These are phyloP conservation scores for Microstegium vimineum DNA, from an alignment of 176 grass and related monocot species.

Conservation along the genomic window DNA sequence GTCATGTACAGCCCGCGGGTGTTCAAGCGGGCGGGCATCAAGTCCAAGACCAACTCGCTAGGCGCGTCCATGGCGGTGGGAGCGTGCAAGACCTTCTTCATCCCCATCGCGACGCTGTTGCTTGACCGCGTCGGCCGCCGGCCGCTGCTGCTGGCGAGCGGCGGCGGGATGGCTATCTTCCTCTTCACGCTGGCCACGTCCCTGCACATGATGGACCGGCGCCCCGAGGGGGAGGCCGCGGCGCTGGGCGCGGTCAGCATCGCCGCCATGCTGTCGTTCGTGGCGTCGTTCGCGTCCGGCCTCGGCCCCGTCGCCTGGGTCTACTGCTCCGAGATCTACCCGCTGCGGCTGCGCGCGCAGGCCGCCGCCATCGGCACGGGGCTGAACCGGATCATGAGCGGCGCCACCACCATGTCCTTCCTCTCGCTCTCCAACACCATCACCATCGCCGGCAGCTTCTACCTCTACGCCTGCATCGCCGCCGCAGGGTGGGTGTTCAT, in stretches of 20 bases:
- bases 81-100: constrained; percentile 78
- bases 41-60: constrained; percentile 48
- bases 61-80: constrained; percentile 74
- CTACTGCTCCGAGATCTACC: constrained; percentile 92
- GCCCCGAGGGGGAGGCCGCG: constrained; percentile 28
- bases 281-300: constrained; percentile 72
- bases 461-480: constrained; percentile 62
- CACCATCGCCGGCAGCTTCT: constrained; percentile 80
- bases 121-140: constrained; percentile 79
- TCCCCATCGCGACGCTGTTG: constrained; percentile 63
- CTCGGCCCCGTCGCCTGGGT: constrained; percentile 79
- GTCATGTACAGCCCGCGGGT: constrained; percentile 83
- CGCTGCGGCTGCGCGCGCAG: constrained; percentile 70
- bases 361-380: constrained; percentile 70
- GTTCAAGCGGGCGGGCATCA: constrained; percentile 64
- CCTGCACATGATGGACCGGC: constrained; percentile 41
- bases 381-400: constrained; percentile 76
- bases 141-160: constrained; percentile 69
- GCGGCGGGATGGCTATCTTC: constrained; percentile 76
- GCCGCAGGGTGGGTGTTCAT: constrained; percentile 66
- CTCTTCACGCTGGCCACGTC: constrained; percentile 54
- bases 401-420: constrained; percentile 81
- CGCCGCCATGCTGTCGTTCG: constrained; percentile 60
- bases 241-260: constrained; percentile 63
- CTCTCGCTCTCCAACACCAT: constrained; percentile 70